phyloP scores from a whole-genome alignment of 495 filamentous ascomycete species.

The Lepraria neglecta region DNA sequence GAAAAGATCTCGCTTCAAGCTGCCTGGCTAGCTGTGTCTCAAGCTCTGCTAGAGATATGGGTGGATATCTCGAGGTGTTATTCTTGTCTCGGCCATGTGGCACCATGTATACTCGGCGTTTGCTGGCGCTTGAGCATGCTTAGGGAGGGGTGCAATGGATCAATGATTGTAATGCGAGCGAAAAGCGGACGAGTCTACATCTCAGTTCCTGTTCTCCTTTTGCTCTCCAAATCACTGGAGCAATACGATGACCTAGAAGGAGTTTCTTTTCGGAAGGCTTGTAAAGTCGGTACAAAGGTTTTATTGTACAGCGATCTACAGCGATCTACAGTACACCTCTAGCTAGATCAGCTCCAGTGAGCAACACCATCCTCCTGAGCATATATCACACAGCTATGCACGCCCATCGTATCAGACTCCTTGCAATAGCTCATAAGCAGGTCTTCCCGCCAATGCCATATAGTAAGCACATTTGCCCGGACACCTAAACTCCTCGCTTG shows the following conservation, averaged over 20 bases:
- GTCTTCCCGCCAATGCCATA: not conserved
- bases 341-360: not conserved
- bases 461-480: not conserved
- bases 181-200: not conserved
- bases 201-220: too few species aligned
- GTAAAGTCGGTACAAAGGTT: too few species aligned
- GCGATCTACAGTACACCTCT: not conserved
- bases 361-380: not conserved
- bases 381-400: too few species aligned
- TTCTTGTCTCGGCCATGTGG: not conserved
- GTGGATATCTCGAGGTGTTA: not conserved
- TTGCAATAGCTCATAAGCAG: too few species aligned
- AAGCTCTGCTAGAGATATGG: not conserved
- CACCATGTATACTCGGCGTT: slow-evolving; percentile 8
- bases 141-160: slow-evolving; percentile 1
- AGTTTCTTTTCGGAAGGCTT: too few species aligned
- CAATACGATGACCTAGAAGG: too few species aligned
- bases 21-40: not conserved
- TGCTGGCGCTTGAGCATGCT: not conserved
- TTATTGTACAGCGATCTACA: not conserved
- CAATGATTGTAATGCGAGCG: slow-evolving; percentile 3
- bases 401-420: too few species aligned
- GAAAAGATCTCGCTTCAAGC: not conserved
- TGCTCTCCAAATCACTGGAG: too few species aligned
- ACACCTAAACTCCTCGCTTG: not conserved